Evolutionary conservation across 306 rosid species (phyloP), one percentile per base, ranked within the genome.

Genomic region (Dalbergia cochinchinensis): DNA sequence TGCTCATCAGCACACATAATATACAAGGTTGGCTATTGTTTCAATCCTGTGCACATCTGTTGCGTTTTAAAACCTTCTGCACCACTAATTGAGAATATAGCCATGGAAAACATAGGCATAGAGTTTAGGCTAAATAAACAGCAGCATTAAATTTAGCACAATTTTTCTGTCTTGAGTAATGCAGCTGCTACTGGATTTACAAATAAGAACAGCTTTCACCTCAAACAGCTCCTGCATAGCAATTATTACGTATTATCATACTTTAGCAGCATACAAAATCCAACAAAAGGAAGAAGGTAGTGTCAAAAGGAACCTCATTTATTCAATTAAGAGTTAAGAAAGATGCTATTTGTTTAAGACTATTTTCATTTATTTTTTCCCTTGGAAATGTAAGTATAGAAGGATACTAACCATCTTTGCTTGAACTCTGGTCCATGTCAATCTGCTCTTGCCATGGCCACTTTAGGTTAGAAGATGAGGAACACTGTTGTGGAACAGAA

Each of bases 401-500:
- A 37, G 7, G 1, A 31, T 50, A 57, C 85, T 78, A 74, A 90
- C 95, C 85, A 65, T 87, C 83, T 85, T 87, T 85, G 80, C 83
- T 79, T 67, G 90, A 84, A 81, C 83, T 81, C 78, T 86, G 88
- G 41, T 84, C 90, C 86, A 80, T 65, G 80, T 90, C 91, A 60
- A 34, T 71, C 78, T 75, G 80, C 55, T 84, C 93, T 79, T 86
- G 87, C 89, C 88, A 76, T 18, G 90, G 75, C 80, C 77, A 71
- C 76, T 66, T 88, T 47, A 80, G 44, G 55, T 81, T 91, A 34
- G 92, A 89, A 68, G 95, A 92, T 68, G 91, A 80, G 34, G 89
- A 87, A 54, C 74, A 88, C 68, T 86, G 87, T 54, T 90, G 97
- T 4, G 97, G 99, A 82, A 95, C 97, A 44, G 88, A 89, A 90